Evolutionary conservation across 202 grass and related monocot genomes (phyloP).

Genomic region (Miscanthus sacchariflorus): DNA sequence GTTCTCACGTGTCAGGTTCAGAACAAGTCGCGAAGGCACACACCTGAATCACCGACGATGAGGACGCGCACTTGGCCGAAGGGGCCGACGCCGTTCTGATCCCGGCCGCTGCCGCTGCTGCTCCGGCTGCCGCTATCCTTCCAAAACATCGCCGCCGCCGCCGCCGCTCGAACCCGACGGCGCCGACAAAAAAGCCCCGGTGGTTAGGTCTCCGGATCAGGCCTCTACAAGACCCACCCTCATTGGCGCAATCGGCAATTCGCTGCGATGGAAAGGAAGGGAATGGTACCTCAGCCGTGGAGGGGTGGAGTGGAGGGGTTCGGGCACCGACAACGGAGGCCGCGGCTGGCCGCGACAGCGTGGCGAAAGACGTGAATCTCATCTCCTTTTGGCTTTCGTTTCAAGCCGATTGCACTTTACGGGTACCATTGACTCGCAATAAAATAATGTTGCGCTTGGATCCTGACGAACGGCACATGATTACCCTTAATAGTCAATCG

Average conservation of each 20-base stretch:
- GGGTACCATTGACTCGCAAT: conserved; percentile 37
- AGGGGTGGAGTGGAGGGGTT: background rate
- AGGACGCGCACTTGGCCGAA: conserved; percentile 93
- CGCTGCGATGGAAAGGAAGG: background rate
- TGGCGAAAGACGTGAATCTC: conserved; percentile 35
- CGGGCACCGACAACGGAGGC: conserved; percentile 17
- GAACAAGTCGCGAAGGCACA: conserved; percentile 24
- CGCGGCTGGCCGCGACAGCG: conserved; percentile 4
- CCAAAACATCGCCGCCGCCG: conserved; percentile 57
- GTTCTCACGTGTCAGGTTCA: conserved; percentile 8
- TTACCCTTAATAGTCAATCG: conserved; percentile 16
- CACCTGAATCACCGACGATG: conserved; percentile 92
- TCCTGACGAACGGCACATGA: conserved; percentile 33
- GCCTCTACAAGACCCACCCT: background rate
- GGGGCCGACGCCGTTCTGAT: conserved; percentile 69
- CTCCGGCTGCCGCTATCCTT: conserved; percentile 59
- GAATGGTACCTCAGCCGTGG: conserved; percentile 20
- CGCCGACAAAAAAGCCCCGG: background rate
- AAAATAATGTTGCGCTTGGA: conserved; percentile 12
- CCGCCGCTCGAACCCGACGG: background rate
- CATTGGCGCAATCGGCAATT: background rate
- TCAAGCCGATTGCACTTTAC: conserved; percentile 38
- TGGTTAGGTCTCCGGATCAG: background rate
- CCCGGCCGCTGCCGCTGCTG: conserved; percentile 47
- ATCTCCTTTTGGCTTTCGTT: background rate